Conservation (phyloP, 768 basidiomycete species). For the Candolleomyces aberdarensis region DNA sequence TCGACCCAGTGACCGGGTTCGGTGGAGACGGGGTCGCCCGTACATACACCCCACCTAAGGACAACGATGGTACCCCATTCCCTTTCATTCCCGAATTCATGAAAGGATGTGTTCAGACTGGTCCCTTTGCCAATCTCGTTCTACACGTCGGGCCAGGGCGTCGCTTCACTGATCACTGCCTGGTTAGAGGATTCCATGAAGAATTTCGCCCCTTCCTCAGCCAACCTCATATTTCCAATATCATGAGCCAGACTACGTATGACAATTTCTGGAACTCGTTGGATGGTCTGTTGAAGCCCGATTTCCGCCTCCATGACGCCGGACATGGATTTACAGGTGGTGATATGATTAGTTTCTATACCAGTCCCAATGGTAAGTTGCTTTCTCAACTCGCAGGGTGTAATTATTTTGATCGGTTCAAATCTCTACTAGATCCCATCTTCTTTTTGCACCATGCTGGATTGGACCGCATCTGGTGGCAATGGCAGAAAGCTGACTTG, state of each 20-base stretch:
- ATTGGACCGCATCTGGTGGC: constrained; percentile 7
- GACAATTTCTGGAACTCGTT: constrained; percentile 2
- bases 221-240: background rate
- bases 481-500: constrained; percentile 3
- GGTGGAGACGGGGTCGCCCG: constrained; percentile 6
- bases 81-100: background rate
- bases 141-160: constrained; percentile 3
- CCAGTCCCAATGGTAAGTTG: background rate
- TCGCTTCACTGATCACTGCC: constrained; percentile 2
- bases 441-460: constrained; percentile 8
- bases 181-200: background rate
- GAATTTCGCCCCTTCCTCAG: background rate
- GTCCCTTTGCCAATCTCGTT: constrained; percentile 2
- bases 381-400: background rate
- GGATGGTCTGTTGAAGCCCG: background rate
- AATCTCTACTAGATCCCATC: background rate
- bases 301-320: background rate
- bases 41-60: constrained; percentile 2
- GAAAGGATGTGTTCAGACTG: constrained; percentile 3
- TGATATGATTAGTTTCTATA: constrained; percentile 1
- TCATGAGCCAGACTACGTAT: background rate
- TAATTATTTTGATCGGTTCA: background rate
- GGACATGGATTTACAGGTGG: background rate
- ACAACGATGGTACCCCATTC: background rate
- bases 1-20: constrained; percentile 6